A percentile compares a stretch with the other conserved stretches of the same genome.
Conservation (phyloP, 108 stramenopile genomes). For the Chaetoceros tenuissimus region DNA sequence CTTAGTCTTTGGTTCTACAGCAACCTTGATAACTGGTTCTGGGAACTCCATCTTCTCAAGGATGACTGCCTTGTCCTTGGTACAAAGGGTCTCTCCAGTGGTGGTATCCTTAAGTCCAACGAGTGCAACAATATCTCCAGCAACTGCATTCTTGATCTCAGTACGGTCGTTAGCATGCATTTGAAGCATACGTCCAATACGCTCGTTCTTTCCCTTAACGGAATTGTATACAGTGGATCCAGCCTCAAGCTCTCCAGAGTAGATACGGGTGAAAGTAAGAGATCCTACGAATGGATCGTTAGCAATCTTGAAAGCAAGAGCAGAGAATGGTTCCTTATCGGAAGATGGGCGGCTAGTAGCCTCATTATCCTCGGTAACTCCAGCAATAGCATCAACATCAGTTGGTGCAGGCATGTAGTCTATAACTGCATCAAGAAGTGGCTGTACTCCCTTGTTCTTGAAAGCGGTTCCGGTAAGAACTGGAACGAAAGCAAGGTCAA, state of each 20-base stretch:
- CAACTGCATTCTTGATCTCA: constrained; percentile 84
- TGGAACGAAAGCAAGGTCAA: constrained; percentile 76
- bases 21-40: constrained; percentile 96
- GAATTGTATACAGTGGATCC: constrained; percentile 93
- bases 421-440: constrained; percentile 93
- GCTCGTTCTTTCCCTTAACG: constrained; percentile 96
- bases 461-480: constrained; percentile 96
- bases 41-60: constrained; percentile 99
- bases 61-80: constrained; percentile 66
- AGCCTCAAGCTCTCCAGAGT: constrained; percentile 90
- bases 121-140: constrained; percentile 94
- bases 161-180: constrained; percentile 96
- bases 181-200: constrained; percentile 96
- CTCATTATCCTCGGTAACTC: constrained; percentile 69
- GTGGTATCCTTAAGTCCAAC: constrained; percentile 95
- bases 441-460: constrained; percentile 98
- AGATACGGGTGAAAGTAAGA: constrained; percentile 93
- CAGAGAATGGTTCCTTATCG: constrained; percentile 88
- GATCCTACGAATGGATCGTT: constrained; percentile 93
- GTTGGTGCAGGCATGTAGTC: constrained; percentile 97
- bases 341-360: constrained; percentile 52
- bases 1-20: constrained; percentile 94
- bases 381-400: constrained; percentile 92
- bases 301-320: constrained; percentile 97
- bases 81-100: constrained; percentile 96